Base-by-base conservation (phyloP, 1,139 yeast genomes). In the Candida glucosophila region DNA sequence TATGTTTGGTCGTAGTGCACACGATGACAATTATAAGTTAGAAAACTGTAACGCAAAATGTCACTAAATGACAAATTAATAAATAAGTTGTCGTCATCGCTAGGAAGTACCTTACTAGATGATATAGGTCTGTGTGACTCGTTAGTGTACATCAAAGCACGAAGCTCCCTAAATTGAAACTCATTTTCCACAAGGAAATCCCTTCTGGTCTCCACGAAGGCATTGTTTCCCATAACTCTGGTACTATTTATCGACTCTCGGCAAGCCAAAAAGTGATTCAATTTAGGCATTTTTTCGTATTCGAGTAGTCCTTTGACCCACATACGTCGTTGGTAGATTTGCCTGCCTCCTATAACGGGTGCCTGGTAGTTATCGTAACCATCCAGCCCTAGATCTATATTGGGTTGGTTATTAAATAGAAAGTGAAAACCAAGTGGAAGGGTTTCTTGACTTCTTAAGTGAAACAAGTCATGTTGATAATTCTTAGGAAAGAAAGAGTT, bases 331-430 rank as follows among this genome's bases (percentile, higher is more conserved):
- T 54, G 53, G 43, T 59, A 83, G 1, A 32, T 22, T 15, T 18
- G 21, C n/a, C 23, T n/a, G 10, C 19, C 15, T 6, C 19, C 17
- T 3, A 23, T 6, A 16, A 28, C 22, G 1, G 95, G 95, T 1
- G 90, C 76, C 47, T 82, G 94, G 40, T 77, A 73, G 30, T 76
- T 64, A 39, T 82, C 94, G 49, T 83, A 88, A 0, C 96, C 96
- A 48, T 88, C 97, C 2, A 43, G 24, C 1, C 80, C 77, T 14
- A 83, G 44, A 3, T 48, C 49, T 1, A 36, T 28, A 36, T 74
- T 85, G 14, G 53, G 46, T 22, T 68, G 73, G 19, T 63, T 53
- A 48, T 74, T 75, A 47, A 67, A 83, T 3, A 79, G 49, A 31
- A 85, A 63, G 36, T 81, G 86, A 35, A 71, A 75, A 0, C 93